phyloP scores from a whole-genome alignment of 2,329 filamentous ascomycete genomes.

The Daldinia eschscholtzii region DNA sequence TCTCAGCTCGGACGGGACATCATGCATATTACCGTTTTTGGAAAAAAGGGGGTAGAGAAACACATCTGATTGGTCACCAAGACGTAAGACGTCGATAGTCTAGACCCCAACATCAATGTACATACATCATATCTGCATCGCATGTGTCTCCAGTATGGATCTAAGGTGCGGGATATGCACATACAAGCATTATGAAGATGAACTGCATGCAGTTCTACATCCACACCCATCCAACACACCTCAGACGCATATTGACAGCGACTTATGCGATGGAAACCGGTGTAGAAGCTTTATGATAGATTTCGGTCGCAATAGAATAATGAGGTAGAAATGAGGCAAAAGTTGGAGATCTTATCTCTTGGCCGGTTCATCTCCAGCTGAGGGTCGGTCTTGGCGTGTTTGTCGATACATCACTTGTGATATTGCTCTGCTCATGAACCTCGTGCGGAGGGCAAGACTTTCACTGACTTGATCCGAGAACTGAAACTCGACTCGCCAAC shows the following conservation, averaged over 20 bases:
- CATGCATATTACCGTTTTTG: neutral
- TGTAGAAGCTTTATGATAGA: neutral
- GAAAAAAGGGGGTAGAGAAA: neutral
- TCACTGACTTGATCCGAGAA: neutral
- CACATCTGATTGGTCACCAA: neutral
- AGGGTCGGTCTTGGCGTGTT: neutral
- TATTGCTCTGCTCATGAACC: neutral
- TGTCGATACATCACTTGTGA: neutral
- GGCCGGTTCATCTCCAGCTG: neutral
- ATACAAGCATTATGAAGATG: neutral
- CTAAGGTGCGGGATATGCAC: neutral
- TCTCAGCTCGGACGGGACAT: neutral
- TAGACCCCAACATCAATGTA: neutral
- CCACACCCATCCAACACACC: slow-evolving; percentile 5
- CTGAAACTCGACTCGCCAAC: neutral
- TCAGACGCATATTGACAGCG: neutral
- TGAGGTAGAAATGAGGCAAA: neutral
- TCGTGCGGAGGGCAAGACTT: neutral
- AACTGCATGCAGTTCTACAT: neutral
- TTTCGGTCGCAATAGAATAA: neutral
- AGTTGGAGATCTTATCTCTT: neutral
- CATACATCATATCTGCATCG: neutral
- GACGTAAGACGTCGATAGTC: neutral
- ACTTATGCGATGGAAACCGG: slow-evolving; percentile 1
- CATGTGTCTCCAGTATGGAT: neutral